Conservation (phyloP, 2,329 filamentous ascomycete genomes). For the Corniculantispora saksenae region DNA sequence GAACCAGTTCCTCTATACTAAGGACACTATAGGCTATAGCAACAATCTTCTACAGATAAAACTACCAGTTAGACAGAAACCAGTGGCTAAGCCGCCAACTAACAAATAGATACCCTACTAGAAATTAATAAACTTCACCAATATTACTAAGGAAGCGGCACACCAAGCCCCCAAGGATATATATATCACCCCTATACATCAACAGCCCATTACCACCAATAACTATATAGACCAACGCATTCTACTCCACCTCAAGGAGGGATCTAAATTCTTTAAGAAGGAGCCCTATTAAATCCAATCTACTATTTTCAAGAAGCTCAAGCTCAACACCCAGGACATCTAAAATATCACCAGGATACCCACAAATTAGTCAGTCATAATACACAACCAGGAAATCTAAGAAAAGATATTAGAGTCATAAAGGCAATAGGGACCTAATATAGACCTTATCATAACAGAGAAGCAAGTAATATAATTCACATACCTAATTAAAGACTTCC, state of each 20-base stretch:
- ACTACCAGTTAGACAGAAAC: neutral
- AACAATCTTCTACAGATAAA: neutral
- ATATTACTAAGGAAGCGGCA: neutral
- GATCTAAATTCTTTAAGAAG: neutral
- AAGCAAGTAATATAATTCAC: neutral
- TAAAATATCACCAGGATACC: neutral
- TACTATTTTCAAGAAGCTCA: neutral
- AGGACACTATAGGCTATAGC: neutral
- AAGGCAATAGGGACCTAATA: neutral
- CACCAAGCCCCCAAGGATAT: neutral
- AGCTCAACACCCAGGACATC: neutral
- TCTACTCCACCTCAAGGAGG: neutral
- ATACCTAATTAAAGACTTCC: conserved; percentile 5
- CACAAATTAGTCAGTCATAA: neutral
- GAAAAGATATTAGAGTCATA: neutral
- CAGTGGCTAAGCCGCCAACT: neutral
- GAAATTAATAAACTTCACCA: neutral
- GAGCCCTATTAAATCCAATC: neutral
- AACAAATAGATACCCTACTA: neutral
- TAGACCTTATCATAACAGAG: neutral
- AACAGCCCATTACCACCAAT: neutral
- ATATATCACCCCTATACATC: neutral
- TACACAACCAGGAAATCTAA: neutral
- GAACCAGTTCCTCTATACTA: neutral
- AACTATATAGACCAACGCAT: neutral